phyloP scores from a whole-genome alignment of 805 yeast genomes.

The Saccharomycopsis sp. region DNA sequence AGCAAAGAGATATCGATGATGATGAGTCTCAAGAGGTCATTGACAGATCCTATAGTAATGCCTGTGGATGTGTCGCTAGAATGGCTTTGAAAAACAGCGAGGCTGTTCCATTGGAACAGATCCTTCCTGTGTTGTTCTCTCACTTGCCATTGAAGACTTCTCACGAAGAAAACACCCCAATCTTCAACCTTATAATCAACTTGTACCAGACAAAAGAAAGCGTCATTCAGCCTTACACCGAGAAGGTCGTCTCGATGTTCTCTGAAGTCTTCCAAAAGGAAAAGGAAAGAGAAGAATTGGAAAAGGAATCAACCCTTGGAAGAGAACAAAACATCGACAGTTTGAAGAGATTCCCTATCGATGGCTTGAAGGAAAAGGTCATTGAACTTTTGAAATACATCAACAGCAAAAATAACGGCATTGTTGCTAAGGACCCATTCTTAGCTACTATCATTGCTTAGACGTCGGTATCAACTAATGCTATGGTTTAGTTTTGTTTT shows the following conservation, averaged over 20 bases:
- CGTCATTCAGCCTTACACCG: slow-evolving; percentile 47
- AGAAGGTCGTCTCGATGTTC: slow-evolving; percentile 59
- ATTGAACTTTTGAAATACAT: slow-evolving; percentile 67
- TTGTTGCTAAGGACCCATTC: slow-evolving; percentile 42
- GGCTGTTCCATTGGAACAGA: slow-evolving; percentile 70
- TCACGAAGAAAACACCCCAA: slow-evolving; percentile 88
- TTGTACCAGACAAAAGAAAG: slow-evolving; percentile 61
- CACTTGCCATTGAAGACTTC: slow-evolving; percentile 86
- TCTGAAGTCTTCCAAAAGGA: slow-evolving; percentile 70
- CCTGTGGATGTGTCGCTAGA: slow-evolving; percentile 95
- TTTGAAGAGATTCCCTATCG: slow-evolving; percentile 70
- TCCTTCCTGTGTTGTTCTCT: slow-evolving; percentile 64
- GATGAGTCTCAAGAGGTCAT: slow-evolving; percentile 75
- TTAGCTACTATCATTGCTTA: slow-evolving; percentile 21
- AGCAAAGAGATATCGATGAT: slow-evolving; percentile 55
- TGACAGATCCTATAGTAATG: slow-evolving; percentile 84
- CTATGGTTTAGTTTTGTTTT: neutral
- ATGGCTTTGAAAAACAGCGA: slow-evolving; percentile 67
- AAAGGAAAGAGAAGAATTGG: slow-evolving; percentile 61
- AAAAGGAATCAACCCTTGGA: slow-evolving; percentile 71
- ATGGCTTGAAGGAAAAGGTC: slow-evolving; percentile 58
- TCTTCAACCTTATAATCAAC: slow-evolving; percentile 68
- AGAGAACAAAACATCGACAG: slow-evolving; percentile 78
- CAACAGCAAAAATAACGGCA: slow-evolving; percentile 57
- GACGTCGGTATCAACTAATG: neutral